Base-by-base conservation (phyloP, 345 rosid genomes). In the Isatis tinctoria region DNA sequence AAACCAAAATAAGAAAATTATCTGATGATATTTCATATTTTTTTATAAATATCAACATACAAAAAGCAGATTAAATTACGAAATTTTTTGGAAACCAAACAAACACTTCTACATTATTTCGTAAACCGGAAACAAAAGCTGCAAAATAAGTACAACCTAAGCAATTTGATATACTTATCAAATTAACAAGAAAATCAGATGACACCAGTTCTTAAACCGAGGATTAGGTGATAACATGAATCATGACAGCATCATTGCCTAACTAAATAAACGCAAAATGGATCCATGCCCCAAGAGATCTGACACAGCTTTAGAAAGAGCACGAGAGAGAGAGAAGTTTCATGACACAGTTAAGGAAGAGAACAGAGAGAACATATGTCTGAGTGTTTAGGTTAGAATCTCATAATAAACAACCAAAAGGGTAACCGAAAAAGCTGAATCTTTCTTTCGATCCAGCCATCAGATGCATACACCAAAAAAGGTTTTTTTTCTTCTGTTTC, bases 241-340 rank as follows among this genome's bases (percentile, higher is more conserved):
- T 78, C 53, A 70, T 81, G 77, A 60, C 62, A 69, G 65, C 69
- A 78, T 76, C 81, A 83, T 82, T 76, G 71, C 20, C 45, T 78
- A 80, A 44, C 79, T 75, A 75, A 78, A 45, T 60, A 79, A 70
- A 64, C 76, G 63, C 67, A 64, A 56, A 20, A 59, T 48, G 63
- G 65, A 22, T 32, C 72, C 39, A 77, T 57, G 6, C 73, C 73
- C 68, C 68, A 30, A 68, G 65, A 60, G 61, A 61, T 65, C 78
- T 81, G 84, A 80, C 83, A 81, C 66, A 74, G 41, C 45, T 64
- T 39, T 39, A 69, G 70, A 60, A 72, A 69, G 79, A 67, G 37
- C 3, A 4, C 58, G 62, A 60, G 70, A 71, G 77, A 66, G 39
- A 67, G 69, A 67, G 54, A 63, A 6, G 60, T 36, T 69, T 69